These are phyloP conservation scores for Noccaea bulbosa DNA, from an alignment of 345 rosid genomes.

Conservation along the genomic window DNA sequence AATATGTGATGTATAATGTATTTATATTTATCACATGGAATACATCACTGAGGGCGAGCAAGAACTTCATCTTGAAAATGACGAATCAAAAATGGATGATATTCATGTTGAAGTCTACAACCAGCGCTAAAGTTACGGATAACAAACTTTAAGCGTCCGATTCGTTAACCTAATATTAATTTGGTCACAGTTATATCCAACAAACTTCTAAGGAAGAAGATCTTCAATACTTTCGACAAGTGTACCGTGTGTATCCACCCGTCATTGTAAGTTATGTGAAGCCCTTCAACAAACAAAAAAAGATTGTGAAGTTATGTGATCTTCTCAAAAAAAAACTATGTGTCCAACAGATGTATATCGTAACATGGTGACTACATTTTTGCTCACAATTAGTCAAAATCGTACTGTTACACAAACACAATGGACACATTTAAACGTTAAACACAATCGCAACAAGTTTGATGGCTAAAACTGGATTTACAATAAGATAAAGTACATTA, in stretches of 20 bases:
- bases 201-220: too few species aligned
- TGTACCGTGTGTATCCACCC: not conserved
- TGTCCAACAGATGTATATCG: not conserved
- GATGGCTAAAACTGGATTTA: not conserved
- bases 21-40: too few species aligned
- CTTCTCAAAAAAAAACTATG: not conserved
- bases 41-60: too few species aligned
- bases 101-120: too few species aligned
- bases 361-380: constrained; percentile 1
- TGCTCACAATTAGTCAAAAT: not conserved
- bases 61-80: too few species aligned
- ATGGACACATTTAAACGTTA: not conserved
- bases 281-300: too few species aligned
- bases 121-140: too few species aligned
- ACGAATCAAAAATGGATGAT: too few species aligned
- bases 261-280: not conserved
- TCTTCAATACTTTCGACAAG: not conserved
- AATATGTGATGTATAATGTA: too few species aligned
- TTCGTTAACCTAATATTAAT: too few species aligned
- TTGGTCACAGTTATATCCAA: too few species aligned
- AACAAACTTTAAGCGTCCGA: too few species aligned
- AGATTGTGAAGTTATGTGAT: not conserved
- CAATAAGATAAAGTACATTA: not conserved
- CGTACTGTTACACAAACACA: not conserved
- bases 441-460: not conserved